A percentile compares a stretch with the other conserved stretches of the same genome.
These are phyloP conservation scores for Viola odorata DNA, from an alignment of 345 rosid species.

Conservation along the genomic window DNA sequence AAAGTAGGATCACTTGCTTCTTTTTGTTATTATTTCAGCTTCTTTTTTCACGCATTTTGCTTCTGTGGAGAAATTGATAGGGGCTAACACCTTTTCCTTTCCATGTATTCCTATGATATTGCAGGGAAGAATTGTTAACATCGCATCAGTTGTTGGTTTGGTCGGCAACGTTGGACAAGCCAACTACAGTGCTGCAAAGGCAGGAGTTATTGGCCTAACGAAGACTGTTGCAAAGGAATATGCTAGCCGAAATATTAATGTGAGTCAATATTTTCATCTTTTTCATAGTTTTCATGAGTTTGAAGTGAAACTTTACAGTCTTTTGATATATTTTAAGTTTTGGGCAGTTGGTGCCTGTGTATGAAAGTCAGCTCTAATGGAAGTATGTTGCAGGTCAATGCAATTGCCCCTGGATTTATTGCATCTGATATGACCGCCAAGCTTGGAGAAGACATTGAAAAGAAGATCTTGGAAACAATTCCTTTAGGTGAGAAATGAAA, in stretches of 20 bases:
- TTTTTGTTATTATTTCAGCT: background rate
- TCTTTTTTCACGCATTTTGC: background rate
- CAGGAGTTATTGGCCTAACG: constrained; percentile 90
- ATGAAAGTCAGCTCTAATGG: constrained; percentile 8
- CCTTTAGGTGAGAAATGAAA: constrained; percentile 60
- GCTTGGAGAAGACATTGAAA: constrained; percentile 85
- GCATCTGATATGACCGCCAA: constrained; percentile 63
- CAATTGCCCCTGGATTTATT: constrained; percentile 90
- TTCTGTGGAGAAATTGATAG: too few relatives aligned
- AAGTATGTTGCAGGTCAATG: constrained; percentile 57
- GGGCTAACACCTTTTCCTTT: too few relatives aligned
- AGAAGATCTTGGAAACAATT: constrained; percentile 78
- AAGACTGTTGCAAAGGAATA: constrained; percentile 85
- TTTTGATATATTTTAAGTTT: background rate
- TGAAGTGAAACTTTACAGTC: background rate
- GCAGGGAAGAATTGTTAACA: constrained; percentile 84
- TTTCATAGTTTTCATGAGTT: background rate
- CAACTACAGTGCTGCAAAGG: constrained; percentile 97
- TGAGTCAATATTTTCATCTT: constrained; percentile 21
- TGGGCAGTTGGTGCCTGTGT: constrained; percentile 2
- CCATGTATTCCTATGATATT: background rate
- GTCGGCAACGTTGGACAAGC: constrained; percentile 95
- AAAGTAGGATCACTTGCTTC: constrained; percentile 37
- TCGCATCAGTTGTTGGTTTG: constrained; percentile 92
- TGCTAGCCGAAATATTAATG: constrained; percentile 87